These are phyloP conservation scores for Hymenoscyphus fraxineus DNA, from an alignment of 2,329 filamentous ascomycete genomes.

Conservation along the genomic window DNA sequence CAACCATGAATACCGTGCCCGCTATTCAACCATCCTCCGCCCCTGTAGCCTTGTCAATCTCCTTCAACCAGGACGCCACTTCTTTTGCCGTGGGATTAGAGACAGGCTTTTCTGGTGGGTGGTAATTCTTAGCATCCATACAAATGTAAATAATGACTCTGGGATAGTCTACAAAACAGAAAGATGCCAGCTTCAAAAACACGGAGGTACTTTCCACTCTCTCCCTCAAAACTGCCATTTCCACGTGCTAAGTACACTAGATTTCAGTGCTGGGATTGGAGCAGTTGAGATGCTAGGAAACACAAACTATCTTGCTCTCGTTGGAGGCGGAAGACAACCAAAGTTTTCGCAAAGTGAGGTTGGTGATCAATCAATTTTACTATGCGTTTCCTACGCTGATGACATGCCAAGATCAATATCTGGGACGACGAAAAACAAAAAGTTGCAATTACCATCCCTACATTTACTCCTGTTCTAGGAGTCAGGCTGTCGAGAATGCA, in stretches of 20 bases:
- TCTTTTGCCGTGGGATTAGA: conserved; percentile 87
- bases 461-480: conserved; percentile 75
- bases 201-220: conserved; percentile 45
- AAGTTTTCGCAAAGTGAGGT: conserved; percentile 87
- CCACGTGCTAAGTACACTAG: conserved; percentile 39
- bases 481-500: conserved; percentile 72
- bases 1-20: conserved; percentile 81
- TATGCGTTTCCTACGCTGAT: conserved; percentile 13
- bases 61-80: conserved; percentile 80
- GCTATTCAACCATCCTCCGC: conserved; percentile 74
- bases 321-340: conserved; percentile 80
- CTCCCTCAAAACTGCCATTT: not conserved
- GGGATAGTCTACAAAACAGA: conserved; percentile 66
- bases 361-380: conserved; percentile 1
- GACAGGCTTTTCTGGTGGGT: conserved; percentile 76
- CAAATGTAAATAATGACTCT: not conserved
- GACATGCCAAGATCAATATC: conserved; percentile 61
- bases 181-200: conserved; percentile 65
- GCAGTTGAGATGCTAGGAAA: conserved; percentile 82
- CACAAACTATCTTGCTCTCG: conserved; percentile 82
- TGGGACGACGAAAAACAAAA: conserved; percentile 86
- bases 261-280: conserved; percentile 78
- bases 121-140: not conserved
- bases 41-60: conserved; percentile 73
- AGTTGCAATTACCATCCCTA: conserved; percentile 71